Conservation (phyloP, 495 filamentous ascomycete species). For the Monascus purpureus region DNA sequence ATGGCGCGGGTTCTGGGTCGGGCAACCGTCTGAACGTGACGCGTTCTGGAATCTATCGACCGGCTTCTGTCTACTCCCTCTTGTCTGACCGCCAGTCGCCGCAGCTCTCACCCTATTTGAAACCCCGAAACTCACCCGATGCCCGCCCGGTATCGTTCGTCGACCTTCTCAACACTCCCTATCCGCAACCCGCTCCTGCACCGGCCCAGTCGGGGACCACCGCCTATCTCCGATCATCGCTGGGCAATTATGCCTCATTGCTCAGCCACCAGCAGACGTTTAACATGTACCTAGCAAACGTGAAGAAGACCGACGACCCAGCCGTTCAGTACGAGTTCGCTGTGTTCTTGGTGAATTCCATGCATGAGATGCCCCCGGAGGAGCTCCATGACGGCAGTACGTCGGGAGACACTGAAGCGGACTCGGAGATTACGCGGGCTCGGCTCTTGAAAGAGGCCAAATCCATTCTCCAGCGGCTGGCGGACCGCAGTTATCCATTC, state of each 20-base stretch:
- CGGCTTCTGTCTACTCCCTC: constrained; percentile 56
- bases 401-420: constrained; percentile 18
- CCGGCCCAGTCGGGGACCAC: constrained; percentile 64
- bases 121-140: constrained; percentile 47
- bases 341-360: constrained; percentile 77
- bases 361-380: constrained; percentile 45
- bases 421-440: constrained; percentile 33
- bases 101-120: constrained; percentile 32
- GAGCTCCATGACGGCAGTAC: constrained; percentile 27
- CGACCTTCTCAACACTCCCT: constrained; percentile 76
- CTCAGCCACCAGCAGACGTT: constrained; percentile 82
- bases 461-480: constrained; percentile 71
- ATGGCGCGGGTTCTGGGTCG: constrained; percentile 8
- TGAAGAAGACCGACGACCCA: constrained; percentile 88
- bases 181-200: constrained; percentile 71
- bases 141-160: constrained; percentile 67
- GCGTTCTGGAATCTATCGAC: constrained; percentile 45
- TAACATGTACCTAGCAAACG: constrained; percentile 92
- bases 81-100: constrained; percentile 55
- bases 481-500: constrained; percentile 81
- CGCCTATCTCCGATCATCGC: constrained; percentile 53
- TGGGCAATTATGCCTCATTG: constrained; percentile 79
- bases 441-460: constrained; percentile 79
- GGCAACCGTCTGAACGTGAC: constrained; percentile 45
- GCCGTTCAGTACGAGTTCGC: constrained; percentile 90